Evolutionary conservation across 2,329 filamentous ascomycete genomes (phyloP).

Genomic region (Thermothelomyces thermophilus): DNA sequence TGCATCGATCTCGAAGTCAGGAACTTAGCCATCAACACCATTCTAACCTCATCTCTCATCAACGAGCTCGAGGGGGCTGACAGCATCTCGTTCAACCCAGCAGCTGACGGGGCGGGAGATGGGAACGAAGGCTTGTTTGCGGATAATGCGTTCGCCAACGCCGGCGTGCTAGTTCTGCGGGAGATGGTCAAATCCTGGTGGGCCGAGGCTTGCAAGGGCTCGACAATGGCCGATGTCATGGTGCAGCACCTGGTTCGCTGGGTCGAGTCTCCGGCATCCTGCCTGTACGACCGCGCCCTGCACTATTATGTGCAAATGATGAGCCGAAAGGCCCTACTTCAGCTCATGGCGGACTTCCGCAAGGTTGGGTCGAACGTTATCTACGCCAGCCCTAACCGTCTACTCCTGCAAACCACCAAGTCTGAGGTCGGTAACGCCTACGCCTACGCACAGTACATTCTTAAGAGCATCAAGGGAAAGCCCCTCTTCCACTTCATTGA

Average conservation of each 20-base stretch:
- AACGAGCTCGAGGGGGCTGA: constrained; percentile 92
- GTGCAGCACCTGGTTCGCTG: constrained; percentile 96
- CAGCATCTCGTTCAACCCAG: constrained; percentile 77
- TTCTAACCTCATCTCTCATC: constrained; percentile 91
- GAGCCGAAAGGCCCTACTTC: constrained; percentile 93
- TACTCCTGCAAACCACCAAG: constrained; percentile 93
- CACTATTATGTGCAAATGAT: constrained; percentile 99
- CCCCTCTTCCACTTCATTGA: constrained; percentile 96
- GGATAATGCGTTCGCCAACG: constrained; percentile 87
- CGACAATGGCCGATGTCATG: constrained; percentile 93
- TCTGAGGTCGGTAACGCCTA: constrained; percentile 94
- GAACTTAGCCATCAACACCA: constrained; percentile 95
- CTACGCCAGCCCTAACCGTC: constrained; percentile 83
- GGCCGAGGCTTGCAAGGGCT: constrained; percentile 84
- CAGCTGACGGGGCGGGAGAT: constrained; percentile 53
- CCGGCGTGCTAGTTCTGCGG: constrained; percentile 80
- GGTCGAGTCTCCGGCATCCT: constrained; percentile 90
- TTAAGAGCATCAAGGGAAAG: constrained; percentile 94
- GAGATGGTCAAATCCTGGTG: constrained; percentile 99
- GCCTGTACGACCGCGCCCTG: constrained; percentile 87
- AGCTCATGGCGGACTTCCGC: constrained; percentile 94
- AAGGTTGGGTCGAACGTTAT: constrained; percentile 91
- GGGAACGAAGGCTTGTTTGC: constrained; percentile 68
- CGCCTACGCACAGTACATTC: constrained; percentile 93
- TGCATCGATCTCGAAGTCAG: constrained; percentile 93